These are phyloP conservation scores for Pythium phragmiticola DNA, from an alignment of 352 stramenopile genomes.

Conservation along the genomic window DNA sequence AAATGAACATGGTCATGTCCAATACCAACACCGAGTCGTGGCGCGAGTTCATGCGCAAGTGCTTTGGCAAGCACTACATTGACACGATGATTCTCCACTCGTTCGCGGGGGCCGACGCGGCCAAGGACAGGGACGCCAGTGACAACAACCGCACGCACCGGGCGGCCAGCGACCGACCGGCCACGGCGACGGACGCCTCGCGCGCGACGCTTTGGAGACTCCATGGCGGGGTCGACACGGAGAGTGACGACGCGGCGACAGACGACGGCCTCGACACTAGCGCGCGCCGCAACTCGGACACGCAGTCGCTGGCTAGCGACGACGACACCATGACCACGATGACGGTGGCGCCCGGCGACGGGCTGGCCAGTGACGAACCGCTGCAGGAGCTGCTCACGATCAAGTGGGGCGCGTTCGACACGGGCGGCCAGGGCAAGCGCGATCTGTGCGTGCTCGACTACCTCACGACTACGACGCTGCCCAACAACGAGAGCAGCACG, in stretches of 20 bases:
- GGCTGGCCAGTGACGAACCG: conserved; percentile 21
- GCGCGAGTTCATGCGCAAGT: conserved; percentile 75
- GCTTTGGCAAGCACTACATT: conserved; percentile 72
- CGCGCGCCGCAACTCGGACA: conserved; percentile 17
- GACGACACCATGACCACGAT: conserved; percentile 13
- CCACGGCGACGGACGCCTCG: conserved; percentile 22
- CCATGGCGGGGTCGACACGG: background rate
- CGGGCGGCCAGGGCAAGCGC: conserved; percentile 47
- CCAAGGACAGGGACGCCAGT: background rate
- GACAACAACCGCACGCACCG: conserved; percentile 31
- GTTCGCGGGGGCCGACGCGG: conserved; percentile 24
- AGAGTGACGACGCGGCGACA: background rate
- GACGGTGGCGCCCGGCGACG: conserved; percentile 9
- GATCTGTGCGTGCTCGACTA: conserved; percentile 80
- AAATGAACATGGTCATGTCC: conserved; percentile 69
- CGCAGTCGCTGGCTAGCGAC: conserved; percentile 19
- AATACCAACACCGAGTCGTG: conserved; percentile 73
- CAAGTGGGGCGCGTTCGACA: conserved; percentile 78
- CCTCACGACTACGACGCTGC: conserved; percentile 58
- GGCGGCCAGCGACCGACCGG: conserved; percentile 13
- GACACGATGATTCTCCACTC: conserved; percentile 77
- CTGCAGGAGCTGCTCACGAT: conserved; percentile 61
- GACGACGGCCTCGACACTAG: conserved; percentile 1
- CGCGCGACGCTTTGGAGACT: conserved; percentile 15
- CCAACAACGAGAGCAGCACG: conserved; percentile 39